A percentile compares a stretch with the other conserved stretches of the same genome.
Evolutionary conservation across 257 asterid species (phyloP).

Genomic region (Solanum habrochaites): DNA sequence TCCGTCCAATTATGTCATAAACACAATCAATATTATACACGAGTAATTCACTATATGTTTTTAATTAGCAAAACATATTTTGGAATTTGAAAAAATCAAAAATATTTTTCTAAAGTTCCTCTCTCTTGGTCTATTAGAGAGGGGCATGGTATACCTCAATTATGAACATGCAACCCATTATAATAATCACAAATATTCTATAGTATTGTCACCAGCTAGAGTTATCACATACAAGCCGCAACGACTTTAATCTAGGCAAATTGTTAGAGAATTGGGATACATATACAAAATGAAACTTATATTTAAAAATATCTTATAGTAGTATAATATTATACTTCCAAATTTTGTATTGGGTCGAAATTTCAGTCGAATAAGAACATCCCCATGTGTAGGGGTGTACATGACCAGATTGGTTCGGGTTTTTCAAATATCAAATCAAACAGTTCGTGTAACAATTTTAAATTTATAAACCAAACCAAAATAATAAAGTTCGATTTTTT

Average conservation of each 20-base stretch:
- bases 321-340: no score
- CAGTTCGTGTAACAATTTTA: no score
- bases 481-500: no score
- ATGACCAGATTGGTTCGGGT: no score
- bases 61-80: not conserved
- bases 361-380: not conserved
- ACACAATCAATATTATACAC: not conserved
- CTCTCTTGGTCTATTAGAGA: not conserved
- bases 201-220: not conserved
- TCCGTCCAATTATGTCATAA: not conserved
- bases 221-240: not conserved
- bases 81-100: not conserved
- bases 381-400: not conserved
- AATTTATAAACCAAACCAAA: no score
- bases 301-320: not conserved
- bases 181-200: not conserved
- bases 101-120: not conserved
- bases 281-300: no score
- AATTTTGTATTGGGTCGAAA: not conserved
- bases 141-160: not conserved
- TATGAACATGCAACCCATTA: not conserved
- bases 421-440: no score
- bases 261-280: not conserved
- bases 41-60: not conserved
- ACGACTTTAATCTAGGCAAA: not conserved